Conservation (phyloP, 1,139 yeast genomes). For the Geotrichum australiense region DNA sequence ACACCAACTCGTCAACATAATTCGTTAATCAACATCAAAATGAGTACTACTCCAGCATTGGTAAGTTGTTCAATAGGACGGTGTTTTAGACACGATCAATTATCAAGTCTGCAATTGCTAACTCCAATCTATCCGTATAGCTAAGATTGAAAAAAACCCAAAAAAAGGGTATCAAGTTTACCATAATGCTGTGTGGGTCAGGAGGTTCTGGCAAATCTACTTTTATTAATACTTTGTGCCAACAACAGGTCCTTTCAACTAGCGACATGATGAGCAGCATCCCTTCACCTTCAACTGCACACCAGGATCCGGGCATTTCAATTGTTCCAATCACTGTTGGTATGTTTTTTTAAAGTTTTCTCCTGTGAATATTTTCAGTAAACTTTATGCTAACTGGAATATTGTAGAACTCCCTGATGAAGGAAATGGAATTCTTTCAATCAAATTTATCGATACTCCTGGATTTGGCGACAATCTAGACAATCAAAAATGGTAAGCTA, state of each 20-base stretch:
- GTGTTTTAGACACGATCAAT: too few species aligned
- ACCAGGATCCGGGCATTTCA: constrained; percentile 43
- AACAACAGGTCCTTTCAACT: constrained; percentile 62
- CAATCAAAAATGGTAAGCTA: constrained; percentile 42
- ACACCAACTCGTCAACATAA: neutral
- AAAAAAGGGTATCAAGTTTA: constrained; percentile 79
- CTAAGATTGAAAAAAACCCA: constrained; percentile 63
- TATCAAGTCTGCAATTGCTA: neutral
- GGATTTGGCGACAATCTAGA: constrained; percentile 73
- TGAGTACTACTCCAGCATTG: constrained; percentile 17
- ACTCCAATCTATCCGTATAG: constrained; percentile 32
- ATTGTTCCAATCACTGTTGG: constrained; percentile 44
- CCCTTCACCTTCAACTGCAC: constrained; percentile 40
- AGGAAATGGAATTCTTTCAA: constrained; percentile 76
- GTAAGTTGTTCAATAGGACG: constrained; percentile 6
- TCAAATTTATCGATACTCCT: constrained; percentile 57
- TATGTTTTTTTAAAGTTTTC: constrained; percentile 5
- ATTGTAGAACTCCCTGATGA: constrained; percentile 34
- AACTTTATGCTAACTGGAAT: constrained; percentile 8
- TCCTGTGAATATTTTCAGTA: neutral
- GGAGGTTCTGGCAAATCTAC: constrained; percentile 81
- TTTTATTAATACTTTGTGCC: constrained; percentile 81
- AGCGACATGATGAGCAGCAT: constrained; percentile 23
- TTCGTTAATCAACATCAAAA: constrained; percentile 4
- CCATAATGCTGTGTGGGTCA: constrained; percentile 73